Conservation (phyloP, 75 land plant genomes). For the Picea glauca region DNA sequence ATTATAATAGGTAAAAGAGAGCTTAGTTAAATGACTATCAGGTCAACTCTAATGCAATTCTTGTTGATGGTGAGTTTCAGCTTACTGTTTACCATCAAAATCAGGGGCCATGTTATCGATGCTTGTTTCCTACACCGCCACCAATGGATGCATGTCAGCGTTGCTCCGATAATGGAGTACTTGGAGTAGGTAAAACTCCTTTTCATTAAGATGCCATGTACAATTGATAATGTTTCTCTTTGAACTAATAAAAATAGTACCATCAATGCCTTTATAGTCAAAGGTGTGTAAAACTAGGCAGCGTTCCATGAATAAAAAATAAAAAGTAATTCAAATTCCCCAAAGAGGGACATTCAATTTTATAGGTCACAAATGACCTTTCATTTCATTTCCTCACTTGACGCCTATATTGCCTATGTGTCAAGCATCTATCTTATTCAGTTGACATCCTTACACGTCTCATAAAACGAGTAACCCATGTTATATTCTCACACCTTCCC, state of each 20-base stretch:
- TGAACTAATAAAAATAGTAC: not conserved
- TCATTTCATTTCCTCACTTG: not conserved
- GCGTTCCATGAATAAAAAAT: no score
- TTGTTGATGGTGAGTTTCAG: conserved; percentile 21
- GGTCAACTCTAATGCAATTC: not conserved
- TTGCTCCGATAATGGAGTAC: conserved; percentile 96
- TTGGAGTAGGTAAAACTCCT: conserved; percentile 73
- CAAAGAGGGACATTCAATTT: no score
- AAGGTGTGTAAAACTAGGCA: no score
- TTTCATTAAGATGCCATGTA: conserved; percentile 5
- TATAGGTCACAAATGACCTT: no score
- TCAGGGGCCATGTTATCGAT: conserved; percentile 95
- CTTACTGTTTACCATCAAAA: conserved; percentile 86
- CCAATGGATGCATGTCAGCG: conserved; percentile 93
- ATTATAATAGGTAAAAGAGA: not conserved
- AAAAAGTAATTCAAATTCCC: no score
- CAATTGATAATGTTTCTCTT: not conserved
- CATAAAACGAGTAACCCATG: no score
- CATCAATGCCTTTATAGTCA: not conserved
- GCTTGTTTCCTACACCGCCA: conserved; percentile 93
- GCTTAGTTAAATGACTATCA: not conserved
- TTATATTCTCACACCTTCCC: no score
- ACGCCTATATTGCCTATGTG: not conserved
- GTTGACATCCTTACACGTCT: no score
- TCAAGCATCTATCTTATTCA: no score